phyloP scores from a whole-genome alignment of 2,329 filamentous ascomycete species.

The Fusarium sp. region DNA sequence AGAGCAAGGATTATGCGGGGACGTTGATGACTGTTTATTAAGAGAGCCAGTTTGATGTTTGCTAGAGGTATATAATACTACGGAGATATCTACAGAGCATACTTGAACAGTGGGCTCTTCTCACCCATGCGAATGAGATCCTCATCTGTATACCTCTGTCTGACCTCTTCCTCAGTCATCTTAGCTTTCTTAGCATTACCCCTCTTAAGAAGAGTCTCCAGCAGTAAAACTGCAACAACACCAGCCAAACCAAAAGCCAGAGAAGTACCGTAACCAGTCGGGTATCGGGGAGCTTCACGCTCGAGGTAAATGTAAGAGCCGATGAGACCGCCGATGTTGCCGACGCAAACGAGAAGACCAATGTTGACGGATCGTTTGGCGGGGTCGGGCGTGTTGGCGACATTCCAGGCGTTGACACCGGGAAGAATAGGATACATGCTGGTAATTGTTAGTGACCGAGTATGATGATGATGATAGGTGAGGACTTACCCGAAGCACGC shows the following conservation, averaged over 20 bases:
- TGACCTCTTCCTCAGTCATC: constrained; percentile 2
- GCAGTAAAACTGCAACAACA: constrained; percentile 4
- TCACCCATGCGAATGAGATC: constrained; percentile 24
- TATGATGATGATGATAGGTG: rapidly evolving
- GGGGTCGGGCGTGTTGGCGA: constrained; percentile 53
- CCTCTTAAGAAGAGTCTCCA: constrained; percentile 6
- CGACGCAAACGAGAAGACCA: constrained; percentile 55
- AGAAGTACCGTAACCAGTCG: constrained; percentile 14
- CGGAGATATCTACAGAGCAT: background rate
- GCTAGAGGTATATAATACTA: too few relatives aligned
- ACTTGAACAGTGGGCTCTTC: constrained; percentile 22
- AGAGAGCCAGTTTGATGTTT: background rate
- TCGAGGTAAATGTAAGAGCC: constrained; percentile 22
- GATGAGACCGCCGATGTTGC: constrained; percentile 33
- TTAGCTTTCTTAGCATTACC: constrained; percentile 18
- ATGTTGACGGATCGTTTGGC: constrained; percentile 57
- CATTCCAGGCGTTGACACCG: constrained; percentile 56
- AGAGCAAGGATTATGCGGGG: background rate
- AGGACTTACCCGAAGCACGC: constrained; percentile 19
- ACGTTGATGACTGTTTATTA: background rate
- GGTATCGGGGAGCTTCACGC: constrained; percentile 14
- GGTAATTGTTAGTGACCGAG: background rate
- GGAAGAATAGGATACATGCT: constrained; percentile 55
- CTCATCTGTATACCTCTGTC: constrained; percentile 6
- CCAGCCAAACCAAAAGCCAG: constrained; percentile 15